Evolutionary conservation across 495 filamentous ascomycete genomes (phyloP), one percentile per base, ranked within the genome.

Genomic region (Penicillium waksmanii): DNA sequence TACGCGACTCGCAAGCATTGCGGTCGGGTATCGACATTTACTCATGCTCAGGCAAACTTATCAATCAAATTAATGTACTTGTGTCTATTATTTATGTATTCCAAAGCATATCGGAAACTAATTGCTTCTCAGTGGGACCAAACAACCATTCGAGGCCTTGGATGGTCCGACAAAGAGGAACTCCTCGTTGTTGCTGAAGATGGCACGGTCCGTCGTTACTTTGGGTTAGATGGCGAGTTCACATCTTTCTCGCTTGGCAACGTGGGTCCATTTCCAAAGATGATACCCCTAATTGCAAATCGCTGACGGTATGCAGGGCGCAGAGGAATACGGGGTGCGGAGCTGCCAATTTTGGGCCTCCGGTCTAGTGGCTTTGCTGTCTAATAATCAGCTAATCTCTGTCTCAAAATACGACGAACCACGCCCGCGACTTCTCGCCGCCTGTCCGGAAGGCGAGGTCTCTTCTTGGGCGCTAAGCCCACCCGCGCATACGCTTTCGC

Each of bases 131-230:
- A 91, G 80, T 98, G 93, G 92, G 95, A 98, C 61, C 90, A 93
- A 79, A 92, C 92, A 33, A 82, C 87, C 3, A 91, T 98, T 64
- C 87, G 87, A 70, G 93, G 92, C 10, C 81, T 98, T 17, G 95
- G 95, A 18, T 98, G 95, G 95, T 97, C 93, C 35, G 95, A 96
- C 67, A 92, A 97, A 62, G 95, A 98, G 81, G 91, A 92, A 72
- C 82, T 98, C 15, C 77, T 98, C 8, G 88, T 96, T 4, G 86
- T 97, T 51, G 90, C 92, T 3, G 85, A 89, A 56, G 95, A 98
- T 66, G 95, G 95, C 52, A 93, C 87, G 9, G 94, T 98, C 27
- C 82, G 93, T 56, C 94, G 90, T 68, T 98, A 98, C 69, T 91
- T 89, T 66, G 91, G 96, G 66, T 75, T 98, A 34, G 89, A 96